phyloP scores from a whole-genome alignment of 1,284 basidiomycete species.

The Hymenochaete sp. region DNA sequence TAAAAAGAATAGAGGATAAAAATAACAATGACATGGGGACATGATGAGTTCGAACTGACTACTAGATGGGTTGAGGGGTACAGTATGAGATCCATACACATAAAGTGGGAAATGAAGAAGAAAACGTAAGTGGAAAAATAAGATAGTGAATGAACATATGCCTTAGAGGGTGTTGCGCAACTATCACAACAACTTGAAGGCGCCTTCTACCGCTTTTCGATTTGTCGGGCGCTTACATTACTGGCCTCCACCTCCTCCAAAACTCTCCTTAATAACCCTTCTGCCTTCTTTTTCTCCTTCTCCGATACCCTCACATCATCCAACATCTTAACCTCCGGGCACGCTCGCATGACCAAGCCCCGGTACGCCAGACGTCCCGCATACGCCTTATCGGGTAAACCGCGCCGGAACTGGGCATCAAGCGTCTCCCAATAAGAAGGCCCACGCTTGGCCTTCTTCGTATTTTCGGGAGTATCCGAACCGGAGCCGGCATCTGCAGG shows the following conservation, averaged over 20 bases:
- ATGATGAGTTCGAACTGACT: too few species aligned
- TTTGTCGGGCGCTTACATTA: slow-evolving; percentile 1
- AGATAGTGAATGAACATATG: too few species aligned
- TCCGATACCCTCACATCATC: slow-evolving; percentile 75
- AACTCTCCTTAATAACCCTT: slow-evolving; percentile 55
- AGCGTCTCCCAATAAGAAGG: slow-evolving; percentile 56
- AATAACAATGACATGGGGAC: too few species aligned
- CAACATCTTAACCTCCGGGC: slow-evolving; percentile 55
- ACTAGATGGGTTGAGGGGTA: too few species aligned
- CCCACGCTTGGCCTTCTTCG: slow-evolving; percentile 26
- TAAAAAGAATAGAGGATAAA: too few species aligned
- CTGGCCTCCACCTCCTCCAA: slow-evolving; percentile 8
- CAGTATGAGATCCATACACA: too few species aligned
- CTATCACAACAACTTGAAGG: too few species aligned
- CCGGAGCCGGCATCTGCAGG: background rate
- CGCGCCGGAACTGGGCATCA: slow-evolving; percentile 79
- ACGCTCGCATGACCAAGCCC: slow-evolving; percentile 74
- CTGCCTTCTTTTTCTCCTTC: slow-evolving; percentile 78
- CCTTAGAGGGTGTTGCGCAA: too few species aligned
- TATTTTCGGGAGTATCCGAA: background rate
- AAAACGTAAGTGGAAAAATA: too few species aligned
- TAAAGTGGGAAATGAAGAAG: too few species aligned
- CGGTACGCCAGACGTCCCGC: slow-evolving; percentile 80
- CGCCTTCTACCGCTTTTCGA: slow-evolving; percentile 2
- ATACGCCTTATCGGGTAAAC: slow-evolving; percentile 82